A percentile compares a stretch with the other conserved stretches of the same genome.
Conservation (phyloP, 805 yeast genomes). For the Candida hispaniensis region DNA sequence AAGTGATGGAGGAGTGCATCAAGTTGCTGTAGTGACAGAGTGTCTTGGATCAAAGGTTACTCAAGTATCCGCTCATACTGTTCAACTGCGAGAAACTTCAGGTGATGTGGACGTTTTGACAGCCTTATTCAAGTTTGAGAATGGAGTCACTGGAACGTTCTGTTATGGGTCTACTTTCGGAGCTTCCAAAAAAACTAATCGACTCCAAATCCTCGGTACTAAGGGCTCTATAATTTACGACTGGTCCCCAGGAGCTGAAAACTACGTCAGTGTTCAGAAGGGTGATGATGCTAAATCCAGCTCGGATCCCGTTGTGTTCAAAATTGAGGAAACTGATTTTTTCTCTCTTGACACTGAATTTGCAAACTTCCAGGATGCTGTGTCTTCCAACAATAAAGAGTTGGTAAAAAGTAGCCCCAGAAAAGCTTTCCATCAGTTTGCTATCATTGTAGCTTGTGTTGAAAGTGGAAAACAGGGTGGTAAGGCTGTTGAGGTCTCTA, state of each 20-base stretch:
- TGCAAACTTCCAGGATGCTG: slow-evolving; percentile 49
- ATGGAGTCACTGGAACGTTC: slow-evolving; percentile 69
- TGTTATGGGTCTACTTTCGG: slow-evolving; percentile 84
- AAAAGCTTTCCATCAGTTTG: slow-evolving; percentile 83
- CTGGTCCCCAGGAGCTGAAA: slow-evolving; percentile 30
- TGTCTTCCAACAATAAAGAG: slow-evolving; percentile 48
- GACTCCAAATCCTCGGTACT: slow-evolving; percentile 64
- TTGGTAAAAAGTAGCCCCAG: slow-evolving; percentile 54
- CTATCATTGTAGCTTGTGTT: slow-evolving; percentile 76
- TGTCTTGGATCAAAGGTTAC: slow-evolving; percentile 60
- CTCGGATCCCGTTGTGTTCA: slow-evolving; percentile 22
- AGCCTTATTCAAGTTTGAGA: slow-evolving; percentile 50
- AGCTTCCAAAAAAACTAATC: slow-evolving; percentile 58
- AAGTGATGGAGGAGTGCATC: slow-evolving; percentile 96
- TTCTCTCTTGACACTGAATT: slow-evolving; percentile 36
- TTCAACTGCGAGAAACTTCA: slow-evolving; percentile 62
- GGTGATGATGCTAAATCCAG: slow-evolving; percentile 23
- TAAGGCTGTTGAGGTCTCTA: slow-evolving; percentile 26
- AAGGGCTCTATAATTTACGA: slow-evolving; percentile 66
- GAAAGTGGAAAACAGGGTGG: slow-evolving; percentile 46
- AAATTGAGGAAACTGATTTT: slow-evolving; percentile 24
- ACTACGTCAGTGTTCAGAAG: slow-evolving; percentile 23
- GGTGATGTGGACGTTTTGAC: slow-evolving; percentile 78
- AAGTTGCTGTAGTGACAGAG: slow-evolving; percentile 73
- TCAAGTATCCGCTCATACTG: slow-evolving; percentile 63